Evolutionary conservation across 441 rosid genomes (phyloP).

Genomic region (Bruguiera hainesii): DNA sequence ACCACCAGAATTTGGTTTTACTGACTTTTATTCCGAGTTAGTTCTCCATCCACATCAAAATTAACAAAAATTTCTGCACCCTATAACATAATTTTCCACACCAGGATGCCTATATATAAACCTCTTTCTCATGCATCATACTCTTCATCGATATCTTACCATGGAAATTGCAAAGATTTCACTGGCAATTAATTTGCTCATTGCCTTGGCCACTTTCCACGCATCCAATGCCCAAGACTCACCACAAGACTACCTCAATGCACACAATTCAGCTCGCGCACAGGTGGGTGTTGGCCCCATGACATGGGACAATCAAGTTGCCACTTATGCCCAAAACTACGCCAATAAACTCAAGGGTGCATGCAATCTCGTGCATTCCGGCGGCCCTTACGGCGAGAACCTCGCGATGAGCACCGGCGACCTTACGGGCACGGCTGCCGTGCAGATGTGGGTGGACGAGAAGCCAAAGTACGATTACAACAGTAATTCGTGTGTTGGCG

Average conservation of each 20-base stretch:
- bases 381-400: conserved; percentile 58
- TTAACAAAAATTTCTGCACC: background rate
- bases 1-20: no score
- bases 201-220: background rate
- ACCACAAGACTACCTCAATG: background rate
- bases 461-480: conserved; percentile 34
- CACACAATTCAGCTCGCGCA: background rate
- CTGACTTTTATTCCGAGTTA: no score
- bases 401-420: conserved; percentile 41
- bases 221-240: background rate
- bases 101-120: background rate
- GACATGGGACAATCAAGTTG: conserved; percentile 21
- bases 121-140: background rate
- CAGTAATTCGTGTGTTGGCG: conserved; percentile 38
- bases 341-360: conserved; percentile 26
- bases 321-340: conserved; percentile 44
- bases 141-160: background rate
- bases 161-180: background rate
- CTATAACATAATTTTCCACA: no score
- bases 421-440: conserved; percentile 35
- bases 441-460: conserved; percentile 49
- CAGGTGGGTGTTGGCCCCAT: background rate
- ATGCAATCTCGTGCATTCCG: conserved; percentile 46
- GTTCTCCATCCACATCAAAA: background rate
- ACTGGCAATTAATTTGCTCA: background rate